phyloP scores from a whole-genome alignment of 352 stramenopile genomes.

The Globisporangium nagaii region DNA sequence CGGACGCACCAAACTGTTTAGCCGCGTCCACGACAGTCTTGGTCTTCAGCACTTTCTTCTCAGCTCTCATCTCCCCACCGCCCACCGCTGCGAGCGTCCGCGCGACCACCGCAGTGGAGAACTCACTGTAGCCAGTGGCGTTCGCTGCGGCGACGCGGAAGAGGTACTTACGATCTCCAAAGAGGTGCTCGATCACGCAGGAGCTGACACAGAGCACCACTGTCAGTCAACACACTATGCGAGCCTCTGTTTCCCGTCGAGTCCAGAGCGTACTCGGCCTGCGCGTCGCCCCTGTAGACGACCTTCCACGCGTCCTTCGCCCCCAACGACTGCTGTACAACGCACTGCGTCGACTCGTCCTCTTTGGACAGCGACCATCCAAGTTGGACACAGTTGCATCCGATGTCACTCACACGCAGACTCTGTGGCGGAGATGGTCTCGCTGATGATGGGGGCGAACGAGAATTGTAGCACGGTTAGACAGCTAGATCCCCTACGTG shows the following conservation, averaged over 20 bases:
- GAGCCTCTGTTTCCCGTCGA: no score
- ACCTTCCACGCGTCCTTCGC: slow-evolving; percentile 17
- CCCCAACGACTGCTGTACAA: slow-evolving; percentile 23
- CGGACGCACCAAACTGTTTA: slow-evolving; percentile 10
- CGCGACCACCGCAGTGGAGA: slow-evolving; percentile 4
- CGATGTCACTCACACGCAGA: not conserved
- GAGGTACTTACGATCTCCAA: slow-evolving; percentile 17
- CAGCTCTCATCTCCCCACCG: not conserved
- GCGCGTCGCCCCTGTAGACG: slow-evolving; percentile 14
- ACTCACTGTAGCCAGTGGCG: slow-evolving; percentile 13
- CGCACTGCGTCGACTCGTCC: slow-evolving; percentile 4
- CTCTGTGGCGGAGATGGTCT: slow-evolving; percentile 6
- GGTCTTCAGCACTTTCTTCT: not conserved
- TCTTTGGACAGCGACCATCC: not conserved
- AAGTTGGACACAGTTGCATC: slow-evolving; percentile 1
- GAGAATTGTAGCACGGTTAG: no score
- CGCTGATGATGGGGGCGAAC: no score
- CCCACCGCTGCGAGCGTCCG: not conserved
- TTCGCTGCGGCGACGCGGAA: slow-evolving; percentile 19
- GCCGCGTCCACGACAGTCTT: not conserved
- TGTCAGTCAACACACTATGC: no score
- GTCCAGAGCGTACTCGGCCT: slow-evolving; percentile 9
- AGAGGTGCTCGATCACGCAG: slow-evolving; percentile 11
- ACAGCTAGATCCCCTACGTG: no score
- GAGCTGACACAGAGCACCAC: not conserved